Evolutionary conservation across 169 alveolate species (phyloP).

Genomic region (Eimeria necatrix): DNA sequence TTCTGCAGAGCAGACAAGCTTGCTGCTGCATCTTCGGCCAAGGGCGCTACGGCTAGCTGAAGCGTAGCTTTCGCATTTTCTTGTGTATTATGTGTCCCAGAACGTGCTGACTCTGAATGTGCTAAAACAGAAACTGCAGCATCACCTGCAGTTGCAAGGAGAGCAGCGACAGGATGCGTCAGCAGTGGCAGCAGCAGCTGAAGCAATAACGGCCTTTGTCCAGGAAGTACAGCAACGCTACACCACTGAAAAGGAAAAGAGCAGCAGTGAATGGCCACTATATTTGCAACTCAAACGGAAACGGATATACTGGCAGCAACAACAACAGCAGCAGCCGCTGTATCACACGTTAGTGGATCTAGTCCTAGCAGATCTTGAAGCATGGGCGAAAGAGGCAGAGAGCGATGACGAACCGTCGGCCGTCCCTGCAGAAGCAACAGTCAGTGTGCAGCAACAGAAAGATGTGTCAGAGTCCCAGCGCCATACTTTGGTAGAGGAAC

Average conservation of each 20-base stretch:
- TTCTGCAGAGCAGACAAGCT: neutral
- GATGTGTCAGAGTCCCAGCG: neutral
- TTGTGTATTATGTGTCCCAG: neutral
- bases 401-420: constrained; percentile 38
- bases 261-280: neutral
- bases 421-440: constrained; percentile 17
- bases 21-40: too few species aligned
- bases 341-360: constrained; percentile 12
- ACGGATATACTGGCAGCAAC: constrained; percentile 20
- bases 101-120: constrained; percentile 10
- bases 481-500: neutral
- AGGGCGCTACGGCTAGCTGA: too few species aligned
- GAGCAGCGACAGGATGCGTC: constrained; percentile 42
- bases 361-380: constrained; percentile 46
- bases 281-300: neutral
- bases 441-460: neutral
- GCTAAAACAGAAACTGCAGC: constrained; percentile 44
- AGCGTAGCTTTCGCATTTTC: neutral
- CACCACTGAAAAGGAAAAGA: neutral
- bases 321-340: neutral
- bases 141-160: constrained; percentile 19
- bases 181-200: constrained; percentile 44
- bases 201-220: constrained; percentile 32
- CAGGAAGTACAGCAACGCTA: constrained; percentile 28
- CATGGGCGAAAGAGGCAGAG: constrained; percentile 41